These are phyloP conservation scores for Chaetothyriales sp. DNA, from an alignment of 2,329 filamentous ascomycete genomes.

Conservation along the genomic window DNA sequence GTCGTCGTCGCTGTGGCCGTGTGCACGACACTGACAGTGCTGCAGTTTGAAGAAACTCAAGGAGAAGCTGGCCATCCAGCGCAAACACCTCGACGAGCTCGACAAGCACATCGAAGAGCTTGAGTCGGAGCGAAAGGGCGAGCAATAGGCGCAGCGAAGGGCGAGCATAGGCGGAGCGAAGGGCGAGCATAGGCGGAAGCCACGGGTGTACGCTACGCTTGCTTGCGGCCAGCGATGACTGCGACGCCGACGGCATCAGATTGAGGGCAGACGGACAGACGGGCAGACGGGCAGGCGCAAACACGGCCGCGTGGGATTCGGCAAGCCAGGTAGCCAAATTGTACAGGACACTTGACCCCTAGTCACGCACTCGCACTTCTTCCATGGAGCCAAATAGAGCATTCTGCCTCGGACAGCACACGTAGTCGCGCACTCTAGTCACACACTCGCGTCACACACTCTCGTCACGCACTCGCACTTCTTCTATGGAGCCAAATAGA, in stretches of 20 bases:
- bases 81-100: conserved; percentile 70
- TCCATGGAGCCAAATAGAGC: no score
- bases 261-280: background rate
- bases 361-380: no score
- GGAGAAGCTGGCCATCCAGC: conserved; percentile 57
- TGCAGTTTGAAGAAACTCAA: conserved; percentile 54
- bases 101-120: conserved; percentile 79
- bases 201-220: no score
- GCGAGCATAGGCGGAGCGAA: background rate
- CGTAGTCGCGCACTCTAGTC: no score
- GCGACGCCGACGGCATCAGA: background rate
- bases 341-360: background rate
- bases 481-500: no score
- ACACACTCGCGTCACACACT: no score
- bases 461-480: no score
- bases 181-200: background rate
- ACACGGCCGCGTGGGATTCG: background rate
- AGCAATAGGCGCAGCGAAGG: conserved; percentile 26
- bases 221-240: background rate
- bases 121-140: conserved; percentile 57
- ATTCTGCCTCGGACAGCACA: no score
- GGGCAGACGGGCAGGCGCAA: no score
- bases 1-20: no score
- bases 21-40: background rate
- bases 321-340: background rate